phyloP scores from a whole-genome alignment of 2,329 filamentous ascomycete species.

The Fusarium sp. region DNA sequence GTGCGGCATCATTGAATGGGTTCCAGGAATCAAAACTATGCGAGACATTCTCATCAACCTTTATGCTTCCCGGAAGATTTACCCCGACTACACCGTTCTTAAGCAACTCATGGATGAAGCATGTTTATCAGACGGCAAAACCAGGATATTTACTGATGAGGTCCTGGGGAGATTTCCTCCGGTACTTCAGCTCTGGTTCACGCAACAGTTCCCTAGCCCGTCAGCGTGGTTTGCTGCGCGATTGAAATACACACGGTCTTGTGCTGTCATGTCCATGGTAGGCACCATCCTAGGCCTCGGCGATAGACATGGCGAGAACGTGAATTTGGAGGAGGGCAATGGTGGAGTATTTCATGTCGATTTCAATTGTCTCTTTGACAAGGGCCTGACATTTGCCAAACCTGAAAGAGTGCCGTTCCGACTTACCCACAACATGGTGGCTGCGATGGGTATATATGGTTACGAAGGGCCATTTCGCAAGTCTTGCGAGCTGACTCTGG shows the following conservation, averaged over 20 bases:
- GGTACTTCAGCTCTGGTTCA: constrained; percentile 93
- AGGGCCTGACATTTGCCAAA: constrained; percentile 93
- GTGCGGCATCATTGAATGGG: constrained; percentile 98
- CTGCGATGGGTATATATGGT: constrained; percentile 94
- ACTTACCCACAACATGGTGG: constrained; percentile 97
- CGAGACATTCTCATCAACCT: constrained; percentile 87
- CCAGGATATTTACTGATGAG: constrained; percentile 75
- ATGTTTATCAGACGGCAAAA: constrained; percentile 65
- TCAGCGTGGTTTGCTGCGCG: constrained; percentile 91
- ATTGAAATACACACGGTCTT: constrained; percentile 89
- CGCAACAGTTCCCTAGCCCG: constrained; percentile 93
- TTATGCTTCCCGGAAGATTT: constrained; percentile 79
- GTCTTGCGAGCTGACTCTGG: constrained; percentile 88
- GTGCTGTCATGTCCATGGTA: constrained; percentile 99
- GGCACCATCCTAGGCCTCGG: constrained; percentile 93
- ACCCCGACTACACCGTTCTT: constrained; percentile 75
- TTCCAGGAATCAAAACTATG: constrained; percentile 93
- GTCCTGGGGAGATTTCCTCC: constrained; percentile 77
- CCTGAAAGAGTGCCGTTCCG: constrained; percentile 96
- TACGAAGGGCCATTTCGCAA: constrained; percentile 93
- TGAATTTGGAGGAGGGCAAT: constrained; percentile 91
- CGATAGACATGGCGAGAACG: constrained; percentile 96
- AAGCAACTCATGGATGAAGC: constrained; percentile 72
- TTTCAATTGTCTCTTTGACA: constrained; percentile 99
- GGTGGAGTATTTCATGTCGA: constrained; percentile 97